Evolutionary conservation across 2,329 filamentous ascomycete species (phyloP).

Genomic region (Alternaria atra): DNA sequence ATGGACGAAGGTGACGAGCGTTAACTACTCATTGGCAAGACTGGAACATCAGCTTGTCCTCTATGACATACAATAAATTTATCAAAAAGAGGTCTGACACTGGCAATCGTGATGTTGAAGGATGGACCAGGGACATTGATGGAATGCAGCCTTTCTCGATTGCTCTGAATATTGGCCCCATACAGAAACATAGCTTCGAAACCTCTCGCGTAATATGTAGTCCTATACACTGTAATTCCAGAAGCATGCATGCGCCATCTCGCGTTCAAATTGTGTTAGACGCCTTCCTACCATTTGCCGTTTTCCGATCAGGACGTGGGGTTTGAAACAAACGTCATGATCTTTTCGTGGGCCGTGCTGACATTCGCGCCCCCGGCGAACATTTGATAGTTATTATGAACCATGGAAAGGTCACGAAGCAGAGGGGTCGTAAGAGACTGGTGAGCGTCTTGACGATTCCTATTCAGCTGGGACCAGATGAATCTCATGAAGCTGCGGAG

Average conservation of each 20-base stretch:
- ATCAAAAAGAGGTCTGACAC: not conserved
- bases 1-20: not conserved
- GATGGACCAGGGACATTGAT: not conserved
- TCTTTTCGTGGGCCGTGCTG: not conserved
- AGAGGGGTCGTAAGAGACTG: no score
- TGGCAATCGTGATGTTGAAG: not conserved
- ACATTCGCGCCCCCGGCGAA: not conserved
- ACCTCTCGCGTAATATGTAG: not conserved
- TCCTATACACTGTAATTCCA: not conserved
- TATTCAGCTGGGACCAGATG: no score
- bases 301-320: not conserved
- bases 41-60: not conserved
- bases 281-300: not conserved
- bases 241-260: not conserved
- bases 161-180: not conserved
- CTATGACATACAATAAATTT: not conserved
- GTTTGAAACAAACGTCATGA: constrained; percentile 1
- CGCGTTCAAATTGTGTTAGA: not conserved
- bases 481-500: no score
- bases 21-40: not conserved
- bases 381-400: not conserved
- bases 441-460: no score
- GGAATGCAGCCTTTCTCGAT: not conserved
- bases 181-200: not conserved
- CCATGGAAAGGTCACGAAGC: not conserved